These are phyloP conservation scores for Beta corolliflora DNA, from an alignment of 179 eudicot genomes.

Conservation along the genomic window DNA sequence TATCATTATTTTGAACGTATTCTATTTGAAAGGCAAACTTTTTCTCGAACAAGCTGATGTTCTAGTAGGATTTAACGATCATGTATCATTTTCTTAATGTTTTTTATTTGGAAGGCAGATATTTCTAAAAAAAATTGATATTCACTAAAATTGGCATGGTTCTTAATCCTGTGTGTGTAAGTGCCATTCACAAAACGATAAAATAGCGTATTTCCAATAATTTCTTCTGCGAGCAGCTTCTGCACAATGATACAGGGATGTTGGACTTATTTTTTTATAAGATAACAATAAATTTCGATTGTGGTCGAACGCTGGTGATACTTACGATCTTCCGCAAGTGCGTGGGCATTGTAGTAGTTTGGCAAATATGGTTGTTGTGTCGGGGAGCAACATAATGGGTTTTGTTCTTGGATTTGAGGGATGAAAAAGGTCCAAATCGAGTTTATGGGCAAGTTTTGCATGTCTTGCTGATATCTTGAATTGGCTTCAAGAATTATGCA, in stretches of 20 bases:
- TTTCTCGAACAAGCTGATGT: neutral
- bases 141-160: neutral
- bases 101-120: neutral
- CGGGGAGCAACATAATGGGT: neutral
- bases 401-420: neutral
- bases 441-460: neutral
- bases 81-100: neutral
- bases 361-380: neutral
- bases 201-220: neutral
- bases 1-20: neutral
- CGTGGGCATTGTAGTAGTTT: neutral
- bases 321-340: neutral
- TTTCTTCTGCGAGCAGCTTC: neutral
- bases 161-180: neutral
- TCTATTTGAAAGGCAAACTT: neutral
- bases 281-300: no score
- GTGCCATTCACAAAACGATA: neutral
- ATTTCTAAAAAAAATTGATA: neutral
- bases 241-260: neutral
- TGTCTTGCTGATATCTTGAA: neutral
- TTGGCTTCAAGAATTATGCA: neutral
- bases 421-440: neutral
- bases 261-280: no score
- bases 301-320: no score
- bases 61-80: neutral